Evolutionary conservation across 129 eudicot species (phyloP).

Genomic region (Gnaphalium uliginosum): DNA sequence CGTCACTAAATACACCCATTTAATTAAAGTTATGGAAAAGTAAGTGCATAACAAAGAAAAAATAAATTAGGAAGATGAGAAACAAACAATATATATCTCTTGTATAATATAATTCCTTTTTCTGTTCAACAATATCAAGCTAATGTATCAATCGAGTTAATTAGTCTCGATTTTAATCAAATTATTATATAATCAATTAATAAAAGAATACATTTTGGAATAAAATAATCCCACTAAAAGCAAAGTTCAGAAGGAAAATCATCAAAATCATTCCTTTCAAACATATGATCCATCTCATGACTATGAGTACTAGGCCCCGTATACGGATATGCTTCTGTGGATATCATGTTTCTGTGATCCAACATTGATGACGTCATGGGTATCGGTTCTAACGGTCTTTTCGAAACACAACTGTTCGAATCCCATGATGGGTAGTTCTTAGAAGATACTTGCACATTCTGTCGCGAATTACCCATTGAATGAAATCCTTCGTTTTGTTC

Average conservation of each 20-base stretch:
- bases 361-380: constrained; percentile 8
- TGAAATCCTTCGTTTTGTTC: constrained; percentile 10
- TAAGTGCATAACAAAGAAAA: too few species aligned
- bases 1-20: too few species aligned
- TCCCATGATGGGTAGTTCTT: not conserved
- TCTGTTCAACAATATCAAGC: too few species aligned
- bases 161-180: too few species aligned
- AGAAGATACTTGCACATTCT: not conserved
- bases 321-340: constrained; percentile 11
- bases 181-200: too few species aligned
- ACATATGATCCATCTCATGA: constrained; percentile 6
- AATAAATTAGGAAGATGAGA: too few species aligned
- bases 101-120: too few species aligned
- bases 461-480: not conserved
- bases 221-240: not conserved
- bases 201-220: not conserved
- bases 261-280: constrained; percentile 8
- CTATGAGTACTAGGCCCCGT: not conserved
- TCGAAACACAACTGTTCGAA: not conserved
- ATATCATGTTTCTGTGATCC: not conserved
- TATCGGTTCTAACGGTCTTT: not conserved
- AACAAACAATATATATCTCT: too few species aligned
- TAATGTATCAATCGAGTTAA: too few species aligned
- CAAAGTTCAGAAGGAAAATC: constrained; percentile 18
- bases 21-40: too few species aligned